Conservation (phyloP, 352 stramenopile genomes). For the Globisporangium splendens region DNA sequence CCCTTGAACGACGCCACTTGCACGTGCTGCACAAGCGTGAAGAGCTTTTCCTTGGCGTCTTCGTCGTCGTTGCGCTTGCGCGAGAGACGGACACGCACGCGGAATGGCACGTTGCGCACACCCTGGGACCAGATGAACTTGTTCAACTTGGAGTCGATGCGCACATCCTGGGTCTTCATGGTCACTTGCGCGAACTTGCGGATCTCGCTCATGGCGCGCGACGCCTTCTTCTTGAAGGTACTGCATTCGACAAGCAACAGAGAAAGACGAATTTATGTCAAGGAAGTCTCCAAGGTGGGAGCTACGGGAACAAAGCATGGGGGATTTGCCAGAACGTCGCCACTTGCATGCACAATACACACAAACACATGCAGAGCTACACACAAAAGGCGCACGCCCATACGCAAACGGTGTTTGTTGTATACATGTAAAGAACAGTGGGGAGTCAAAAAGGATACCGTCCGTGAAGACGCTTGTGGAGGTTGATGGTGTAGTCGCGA, state of each 20-base stretch:
- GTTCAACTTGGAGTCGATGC: slow-evolving; percentile 95
- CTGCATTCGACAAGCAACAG: slow-evolving; percentile 30
- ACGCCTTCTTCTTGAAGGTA: slow-evolving; percentile 98
- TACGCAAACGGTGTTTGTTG: slow-evolving; percentile 16
- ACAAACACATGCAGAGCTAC: slow-evolving; percentile 6
- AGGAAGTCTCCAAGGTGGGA: slow-evolving; percentile 88
- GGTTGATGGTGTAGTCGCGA: slow-evolving; percentile 99
- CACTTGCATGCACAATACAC: slow-evolving; percentile 7
- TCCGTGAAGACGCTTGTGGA: slow-evolving; percentile 96
- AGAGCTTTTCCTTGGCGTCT: slow-evolving; percentile 98
- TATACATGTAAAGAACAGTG: too few relatives aligned
- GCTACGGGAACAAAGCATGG: slow-evolving; percentile 47
- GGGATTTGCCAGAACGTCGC: slow-evolving; percentile 6
- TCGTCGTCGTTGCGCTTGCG: slow-evolving; percentile 99
- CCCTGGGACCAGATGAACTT: slow-evolving; percentile 98
- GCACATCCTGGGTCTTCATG: slow-evolving; percentile 97
- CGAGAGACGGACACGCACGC: slow-evolving; percentile 96
- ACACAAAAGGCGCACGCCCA: slow-evolving; percentile 1
- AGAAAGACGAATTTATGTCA: slow-evolving; percentile 39
- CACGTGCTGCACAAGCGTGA: slow-evolving; percentile 98
- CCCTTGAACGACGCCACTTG: slow-evolving; percentile 95
- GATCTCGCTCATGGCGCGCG: slow-evolving; percentile 96
- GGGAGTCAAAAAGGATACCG: slow-evolving; percentile 79
- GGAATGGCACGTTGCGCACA: slow-evolving; percentile 97
- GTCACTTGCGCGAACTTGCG: slow-evolving; percentile 96